These are phyloP conservation scores for Scedosporium aurantiacum DNA, from an alignment of 2,329 filamentous ascomycete genomes.

Conservation along the genomic window DNA sequence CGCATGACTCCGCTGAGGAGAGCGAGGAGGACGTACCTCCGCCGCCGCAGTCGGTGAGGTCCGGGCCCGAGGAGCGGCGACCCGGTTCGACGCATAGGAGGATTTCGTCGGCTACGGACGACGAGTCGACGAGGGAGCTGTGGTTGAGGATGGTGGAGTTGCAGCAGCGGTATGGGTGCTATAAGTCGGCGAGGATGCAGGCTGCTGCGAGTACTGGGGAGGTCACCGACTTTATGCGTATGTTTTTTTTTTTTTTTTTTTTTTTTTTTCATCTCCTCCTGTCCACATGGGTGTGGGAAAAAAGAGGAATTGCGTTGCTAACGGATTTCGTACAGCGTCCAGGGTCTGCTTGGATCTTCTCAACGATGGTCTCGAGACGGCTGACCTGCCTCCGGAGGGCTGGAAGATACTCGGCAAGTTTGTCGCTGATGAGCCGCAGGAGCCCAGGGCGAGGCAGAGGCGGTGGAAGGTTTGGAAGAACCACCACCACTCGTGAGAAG, in stretches of 20 bases:
- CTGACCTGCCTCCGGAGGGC: background rate
- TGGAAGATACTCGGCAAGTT: conserved; percentile 5
- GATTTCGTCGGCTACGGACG: conserved; percentile 2
- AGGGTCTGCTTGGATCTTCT: conserved; percentile 3
- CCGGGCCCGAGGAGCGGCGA: background rate
- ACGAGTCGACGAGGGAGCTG: conserved; percentile 17
- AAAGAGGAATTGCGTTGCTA: background rate
- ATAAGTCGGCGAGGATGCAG: conserved; percentile 37
- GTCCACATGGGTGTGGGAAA: background rate
- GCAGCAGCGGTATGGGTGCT: conserved; percentile 35
- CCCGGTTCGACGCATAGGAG: background rate
- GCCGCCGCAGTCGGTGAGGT: background rate
- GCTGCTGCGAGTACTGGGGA: conserved; percentile 30
- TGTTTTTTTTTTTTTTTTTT: conserved; percentile 14
- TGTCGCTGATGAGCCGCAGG: background rate
- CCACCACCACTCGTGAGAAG: background rate
- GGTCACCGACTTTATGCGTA: conserved; percentile 32
- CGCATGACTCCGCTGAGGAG: background rate
- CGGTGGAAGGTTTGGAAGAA: background rate
- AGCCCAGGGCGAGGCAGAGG: background rate
- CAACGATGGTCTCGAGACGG: background rate
- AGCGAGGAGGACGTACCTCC: background rate
- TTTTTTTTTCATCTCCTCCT: background rate
- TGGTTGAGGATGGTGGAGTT: conserved; percentile 39
- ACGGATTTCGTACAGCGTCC: background rate